These are phyloP conservation scores for Leccinum griseonigrum DNA, from an alignment of 1,284 basidiomycete genomes.

Conservation along the genomic window DNA sequence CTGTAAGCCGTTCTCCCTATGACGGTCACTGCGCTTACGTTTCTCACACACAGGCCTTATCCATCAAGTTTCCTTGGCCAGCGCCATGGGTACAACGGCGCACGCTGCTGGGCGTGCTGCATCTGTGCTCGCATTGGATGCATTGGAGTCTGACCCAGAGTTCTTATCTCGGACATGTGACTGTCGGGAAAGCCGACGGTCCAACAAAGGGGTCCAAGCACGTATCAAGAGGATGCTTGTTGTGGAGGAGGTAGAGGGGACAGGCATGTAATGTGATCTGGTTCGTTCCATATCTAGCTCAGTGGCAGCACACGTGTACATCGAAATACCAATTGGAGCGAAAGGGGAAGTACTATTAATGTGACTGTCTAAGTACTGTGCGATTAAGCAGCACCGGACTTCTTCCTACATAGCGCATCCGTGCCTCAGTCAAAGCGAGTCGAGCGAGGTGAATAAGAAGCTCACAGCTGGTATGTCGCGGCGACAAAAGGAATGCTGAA, in stretches of 20 bases:
- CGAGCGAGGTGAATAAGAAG: slow-evolving; percentile 11
- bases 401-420: slow-evolving; percentile 30
- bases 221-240: slow-evolving; percentile 37
- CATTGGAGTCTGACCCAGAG: slow-evolving; percentile 57
- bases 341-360: background rate
- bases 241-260: slow-evolving; percentile 34
- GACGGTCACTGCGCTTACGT: slow-evolving; percentile 13
- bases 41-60: slow-evolving; percentile 49
- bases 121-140: slow-evolving; percentile 60
- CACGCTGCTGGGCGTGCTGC: slow-evolving; percentile 56
- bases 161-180: slow-evolving; percentile 64
- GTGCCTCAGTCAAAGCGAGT: background rate
- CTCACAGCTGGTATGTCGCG: slow-evolving; percentile 64
- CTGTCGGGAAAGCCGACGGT: slow-evolving; percentile 46
- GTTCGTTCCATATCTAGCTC: slow-evolving; percentile 4
- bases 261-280: slow-evolving; percentile 19
- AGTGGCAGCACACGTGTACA: slow-evolving; percentile 11
- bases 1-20: slow-evolving; percentile 37
- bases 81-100: slow-evolving; percentile 47
- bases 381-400: slow-evolving; percentile 29
- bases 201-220: slow-evolving; percentile 42
- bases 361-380: slow-evolving; percentile 8
- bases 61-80: slow-evolving; percentile 63
- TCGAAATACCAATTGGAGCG: background rate
- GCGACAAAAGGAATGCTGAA: slow-evolving; percentile 70